Evolutionary conservation across 1,284 basidiomycete species (phyloP), one percentile per base, ranked within the genome.

Genomic region (Heterobasidion annosum): DNA sequence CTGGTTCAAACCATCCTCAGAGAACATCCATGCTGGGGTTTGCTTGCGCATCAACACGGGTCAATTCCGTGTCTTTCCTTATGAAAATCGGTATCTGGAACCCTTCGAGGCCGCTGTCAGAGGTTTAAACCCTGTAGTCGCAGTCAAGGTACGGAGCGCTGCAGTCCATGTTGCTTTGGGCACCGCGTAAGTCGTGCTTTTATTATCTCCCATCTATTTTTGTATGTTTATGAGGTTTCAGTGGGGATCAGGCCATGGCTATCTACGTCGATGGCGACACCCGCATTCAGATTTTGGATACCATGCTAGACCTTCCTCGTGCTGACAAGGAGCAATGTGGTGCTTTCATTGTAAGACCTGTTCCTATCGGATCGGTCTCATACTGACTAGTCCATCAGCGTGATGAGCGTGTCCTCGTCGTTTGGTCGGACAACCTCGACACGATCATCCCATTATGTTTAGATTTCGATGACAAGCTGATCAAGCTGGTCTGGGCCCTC

Each of bases 271-370:
- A 83, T 63, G 60, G 62, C 16, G 68, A 75, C 55, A 75, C 83
- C 4, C 79, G 83, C 4, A 86, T 87, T 54, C 84, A 87, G 66
- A 78, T 87, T 51, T 63, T 87, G 12, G 81, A 86, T 54, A 77
- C 73, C 25, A 82, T 91, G 64, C 65, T 67, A 48, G 73, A 80
- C 58, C 73, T 92, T 3, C 79, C 82, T 5, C 73, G 76, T 25
- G 88, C 88, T 1, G 81, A 91, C 64, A 90, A 88, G 68, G 87
- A 91, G 60, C 89, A 92, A 63, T 86, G 87, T 58, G 89, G 82
- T n/a, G 88, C 88, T 18, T 92, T 93, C 68, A 78, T 92, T 56
- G 83, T 85, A 61, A 61, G 77, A 71, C 44, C 33, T 52, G 4
- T 25, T 4, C 4, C 5, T 25, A 25, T 25, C 25, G 25, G 5